Base-by-base conservation (phyloP, 768 basidiomycete genomes). In the Candolleomyces eurysporus region DNA sequence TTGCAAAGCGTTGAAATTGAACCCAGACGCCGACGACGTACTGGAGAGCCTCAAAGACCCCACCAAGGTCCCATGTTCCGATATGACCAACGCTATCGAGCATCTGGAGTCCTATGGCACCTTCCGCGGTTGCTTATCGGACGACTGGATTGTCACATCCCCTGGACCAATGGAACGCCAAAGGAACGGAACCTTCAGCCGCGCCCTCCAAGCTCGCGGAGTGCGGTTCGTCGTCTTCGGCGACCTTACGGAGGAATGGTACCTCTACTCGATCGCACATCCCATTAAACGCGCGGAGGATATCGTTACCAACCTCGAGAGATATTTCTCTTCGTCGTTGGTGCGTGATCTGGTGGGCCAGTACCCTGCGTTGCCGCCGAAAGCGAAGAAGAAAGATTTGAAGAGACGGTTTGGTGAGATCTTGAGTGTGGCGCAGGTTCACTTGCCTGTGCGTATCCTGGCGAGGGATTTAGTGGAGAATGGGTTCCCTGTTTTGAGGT, bases 171-270 rank as follows among this genome's bases (percentile, higher is more conserved):
- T 92, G 84, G 74, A 77, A 43, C 90, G 86, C 81, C 90, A 92
- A 66, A 82, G 81, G 14, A 79, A 78, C 1, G 88, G 90, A 3
- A 77, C 73, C 0, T 77, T 93, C 57, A 86, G 87, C 0, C 72
- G 71, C 10, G 80, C 76, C 1, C 78, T 91, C 13, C 71, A 68
- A 49, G 81, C 76, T 19, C 85, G 83, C 19, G 89, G 90, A 2
- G 78, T 91, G 49, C 79, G 75, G 45, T 84, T 81, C 67, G 75
- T 92, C 60, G 75, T 86, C 54, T 73, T 88, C n/a, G 90, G 91
- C 9, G 87, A 90, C 58, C 77, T 90, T 54, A 78, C 76, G 16
- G 88, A 91, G 65, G 90, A 92, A 70, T 91, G 90, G 89, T 89
- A 85, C 69, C 79, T 91, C 55, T 91, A 91, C 65, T 82, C 88